Evolutionary conservation across 108 stramenopile species (phyloP).

Genomic region (Nannochloropsis salina): DNA sequence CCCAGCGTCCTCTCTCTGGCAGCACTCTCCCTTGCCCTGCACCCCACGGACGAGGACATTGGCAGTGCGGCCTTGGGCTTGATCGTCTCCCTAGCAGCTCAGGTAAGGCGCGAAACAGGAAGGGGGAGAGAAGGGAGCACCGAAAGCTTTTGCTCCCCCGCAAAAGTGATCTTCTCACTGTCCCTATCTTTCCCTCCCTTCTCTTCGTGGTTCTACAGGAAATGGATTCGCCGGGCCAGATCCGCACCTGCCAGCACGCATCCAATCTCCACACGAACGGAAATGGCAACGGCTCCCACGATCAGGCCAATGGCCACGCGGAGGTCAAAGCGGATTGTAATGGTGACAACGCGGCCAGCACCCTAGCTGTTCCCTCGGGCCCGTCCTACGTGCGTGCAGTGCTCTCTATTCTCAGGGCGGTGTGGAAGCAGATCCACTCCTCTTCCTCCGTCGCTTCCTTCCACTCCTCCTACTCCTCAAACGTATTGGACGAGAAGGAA

Average conservation of each 20-base stretch:
- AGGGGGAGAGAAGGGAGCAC: neutral
- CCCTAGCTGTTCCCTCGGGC: neutral
- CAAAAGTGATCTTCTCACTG: neutral
- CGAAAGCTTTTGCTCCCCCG: neutral
- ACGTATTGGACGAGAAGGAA: neutral
- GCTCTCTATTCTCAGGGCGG: neutral
- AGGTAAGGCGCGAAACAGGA: neutral
- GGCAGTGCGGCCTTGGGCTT: neutral
- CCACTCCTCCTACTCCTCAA: neutral
- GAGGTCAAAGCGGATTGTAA: neutral
- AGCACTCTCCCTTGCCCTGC: neutral
- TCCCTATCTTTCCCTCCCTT: neutral
- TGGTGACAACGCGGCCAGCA: neutral
- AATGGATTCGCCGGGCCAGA: too few relatives aligned
- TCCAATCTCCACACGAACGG: neutral
- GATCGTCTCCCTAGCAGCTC: neutral
- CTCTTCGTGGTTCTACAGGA: neutral
- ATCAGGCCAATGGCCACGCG: neutral
- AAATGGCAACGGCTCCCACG: too few relatives aligned
- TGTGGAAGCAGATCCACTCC: neutral
- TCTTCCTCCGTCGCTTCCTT: neutral
- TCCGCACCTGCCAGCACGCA: too few relatives aligned
- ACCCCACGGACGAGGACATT: neutral
- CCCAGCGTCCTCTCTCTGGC: neutral
- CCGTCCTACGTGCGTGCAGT: neutral